A percentile compares a stretch with the other conserved stretches of the same genome.
phyloP scores from a whole-genome alignment of 441 rosid genomes.

The Pelargonium citronellum region DNA sequence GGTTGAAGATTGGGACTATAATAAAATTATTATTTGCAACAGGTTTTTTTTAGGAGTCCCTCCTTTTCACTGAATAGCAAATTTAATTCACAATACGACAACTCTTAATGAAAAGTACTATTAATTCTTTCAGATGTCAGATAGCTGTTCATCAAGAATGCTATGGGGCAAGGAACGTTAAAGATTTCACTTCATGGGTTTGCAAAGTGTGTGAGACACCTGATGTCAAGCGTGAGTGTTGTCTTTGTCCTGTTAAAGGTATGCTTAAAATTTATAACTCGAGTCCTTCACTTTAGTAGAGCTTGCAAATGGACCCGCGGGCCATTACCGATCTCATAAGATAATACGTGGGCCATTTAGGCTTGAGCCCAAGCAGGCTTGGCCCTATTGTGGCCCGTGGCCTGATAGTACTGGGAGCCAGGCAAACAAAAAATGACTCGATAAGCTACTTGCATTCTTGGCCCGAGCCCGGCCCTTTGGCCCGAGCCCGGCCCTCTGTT shows the following conservation, averaged over 20 bases:
- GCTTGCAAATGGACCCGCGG: too few species aligned
- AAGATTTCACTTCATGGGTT: constrained; percentile 97
- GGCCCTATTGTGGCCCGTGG: too few species aligned
- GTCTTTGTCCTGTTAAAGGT: constrained; percentile 99
- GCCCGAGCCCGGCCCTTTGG: too few species aligned
- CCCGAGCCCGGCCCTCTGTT: too few species aligned
- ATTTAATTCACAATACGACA: not conserved
- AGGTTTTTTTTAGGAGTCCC: constrained; percentile 41
- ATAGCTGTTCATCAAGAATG: constrained; percentile 99
- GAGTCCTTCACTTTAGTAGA: too few species aligned
- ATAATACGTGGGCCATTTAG: too few species aligned
- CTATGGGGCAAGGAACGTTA: constrained; percentile 85
- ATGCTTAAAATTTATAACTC: constrained; percentile 7
- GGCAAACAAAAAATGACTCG: too few species aligned
- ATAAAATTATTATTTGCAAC: constrained; percentile 94
- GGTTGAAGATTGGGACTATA: constrained; percentile 99
- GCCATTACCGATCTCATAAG: too few species aligned
- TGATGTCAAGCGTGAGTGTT: constrained; percentile 81
- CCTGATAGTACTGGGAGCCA: too few species aligned
- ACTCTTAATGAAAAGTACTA: not conserved
- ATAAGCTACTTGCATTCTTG: too few species aligned
- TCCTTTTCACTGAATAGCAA: not conserved
- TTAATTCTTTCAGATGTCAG: constrained; percentile 61
- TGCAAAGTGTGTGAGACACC: constrained; percentile 99
- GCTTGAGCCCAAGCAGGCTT: too few species aligned